Evolutionary conservation across 2,329 filamentous ascomycete genomes (phyloP), one percentile per base, ranked within the genome.

Genomic region (Penicillium griseofulvum): DNA sequence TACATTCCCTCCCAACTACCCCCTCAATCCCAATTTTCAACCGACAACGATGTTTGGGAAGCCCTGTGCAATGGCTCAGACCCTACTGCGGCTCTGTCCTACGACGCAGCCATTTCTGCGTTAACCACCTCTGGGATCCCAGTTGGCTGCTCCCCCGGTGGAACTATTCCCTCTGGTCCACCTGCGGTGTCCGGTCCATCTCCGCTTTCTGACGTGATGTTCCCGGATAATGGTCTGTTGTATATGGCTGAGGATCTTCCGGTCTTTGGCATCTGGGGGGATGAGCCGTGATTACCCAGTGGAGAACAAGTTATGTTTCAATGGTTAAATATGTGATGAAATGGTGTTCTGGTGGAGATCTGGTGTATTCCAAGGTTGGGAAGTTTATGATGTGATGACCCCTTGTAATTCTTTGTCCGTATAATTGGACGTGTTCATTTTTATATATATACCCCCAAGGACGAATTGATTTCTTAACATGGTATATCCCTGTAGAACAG

Each of bases 181-280:
- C 57, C 36, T 7, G 43, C 61, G 1, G 55, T 54, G 0, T 58
- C 60, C 6, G 59, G 66, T 6, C 69, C 68, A 14, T 71, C 69
- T 1, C 69, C 69, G 1, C 56, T 70, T 4, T 72, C 69, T 4
- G 69, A 71, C 52, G 57, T 71, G 37, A 63, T 72, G 5, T 60
- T 72, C 16, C 64, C 69, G 0, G 69, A 71, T 5, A 71, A 70
- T 38, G 69, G 69, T 1, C 58, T 72, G 14, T 52, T 72, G 7
- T 72, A 72, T 33, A 69, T 70, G 66, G 69, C 69, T 0, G 69
- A 72, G 31, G 69, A 71, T 50, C 56, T 71, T 8, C 66, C 68
- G 0, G 64, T 68, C 1, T 71, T 71, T 52, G 69, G 69, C 4
- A 59, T 71, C 6, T 72, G 69, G 66, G 65, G 57, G 48, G 68